Evolutionary conservation across 208 protist genomes (phyloP), one percentile per base, ranked within the genome.

Genomic region (Novymonas esmeraldas): DNA sequence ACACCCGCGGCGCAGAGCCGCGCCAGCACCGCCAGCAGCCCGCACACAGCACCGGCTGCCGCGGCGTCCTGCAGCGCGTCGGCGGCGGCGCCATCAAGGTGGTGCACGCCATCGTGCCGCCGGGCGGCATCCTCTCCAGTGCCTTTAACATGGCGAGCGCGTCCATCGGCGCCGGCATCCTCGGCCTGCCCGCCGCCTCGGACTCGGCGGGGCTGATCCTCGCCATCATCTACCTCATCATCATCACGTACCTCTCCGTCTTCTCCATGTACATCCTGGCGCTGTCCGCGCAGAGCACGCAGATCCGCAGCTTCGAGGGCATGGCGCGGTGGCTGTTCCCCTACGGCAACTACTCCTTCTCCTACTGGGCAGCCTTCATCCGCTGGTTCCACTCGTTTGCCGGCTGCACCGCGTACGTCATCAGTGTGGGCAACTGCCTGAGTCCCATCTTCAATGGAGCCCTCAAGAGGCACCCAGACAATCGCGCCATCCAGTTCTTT

Each of bases 261-360:
- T 70, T 71, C 36, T 70, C 82, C 36, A 70, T 86, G 60, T 66
- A 74, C 51, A 52, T 88, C 48, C 39, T 90, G 9, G 83, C 46
- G n/a, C 52, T 70, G 14, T 68, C 64, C 6, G 48, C 61, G 20
- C 46, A 87, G 45, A 63, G 52, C n/a, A 91, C 78, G 11, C 54
- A 57, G 41, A 67, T 73, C 28, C 63, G 61, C 26, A 79, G 44
- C 29, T 90, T 83, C 62, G 84, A 87, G 50, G 72, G 61, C 22
- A 70, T 81, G 52, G 64, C 76, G n/a, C 31, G 44, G 14, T 57
- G 49, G 41, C 60, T 90, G 16, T 81, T 81, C 59, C 65, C 65
- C 1, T 36, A 29, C 22, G 59, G 60, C 14, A 58, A 74, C 26
- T 72, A 61, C 20, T 58, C 65, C 20, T 79, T 76, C 57, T 83